Base-by-base conservation (phyloP, 495 filamentous ascomycete species). In the Penicillium manginii region DNA sequence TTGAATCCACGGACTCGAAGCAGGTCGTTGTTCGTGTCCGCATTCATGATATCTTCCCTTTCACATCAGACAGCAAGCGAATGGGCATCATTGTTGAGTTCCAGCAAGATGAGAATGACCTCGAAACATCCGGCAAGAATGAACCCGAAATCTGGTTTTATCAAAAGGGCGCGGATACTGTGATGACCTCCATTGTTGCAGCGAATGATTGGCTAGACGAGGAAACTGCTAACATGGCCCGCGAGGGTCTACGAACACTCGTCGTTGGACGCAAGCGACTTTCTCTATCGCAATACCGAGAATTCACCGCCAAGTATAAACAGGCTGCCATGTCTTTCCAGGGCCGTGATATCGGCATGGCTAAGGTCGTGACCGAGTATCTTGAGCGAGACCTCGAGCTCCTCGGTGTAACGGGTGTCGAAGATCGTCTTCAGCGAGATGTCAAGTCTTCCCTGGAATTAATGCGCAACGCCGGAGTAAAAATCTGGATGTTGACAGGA, bases 401-500 rank as follows among this genome's bases (percentile, higher is more conserved):
- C 19, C 83, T 97, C 2, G 96, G 96, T 12, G 93, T 99, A 14
- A 99, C 96, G 1, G 96, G 96, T 54, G 96, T 99, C 2, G 96
- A 99, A 70, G 96, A 99, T 71, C 96, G 96, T 59, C 80, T 99
- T 21, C 96, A 99, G 70, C 84, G 85, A 52, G 91, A 97, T 74
- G 96, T 99, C 67, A 98, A 97, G 67, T 88, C 93, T 3, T 93
- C 90, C 1, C 82, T 99, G 7, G 96, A 99, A 67, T 82, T 98
- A 14, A 86, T 99, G 43, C 90, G 96, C 58, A 98, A 99, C 69
- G 96, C 96, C 9, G 96, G 96, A n/a, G 91, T 99, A 69, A 97
- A 96, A 75, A 97, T 98, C 54, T 99, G 96, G 96, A 99, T 99
- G 96, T 78, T 99, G 65, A 99, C 96, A 0, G 96, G 96, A 31